Evolutionary conservation across 306 rosid genomes (phyloP).

Genomic region (Hippophae rhamnoides): DNA sequence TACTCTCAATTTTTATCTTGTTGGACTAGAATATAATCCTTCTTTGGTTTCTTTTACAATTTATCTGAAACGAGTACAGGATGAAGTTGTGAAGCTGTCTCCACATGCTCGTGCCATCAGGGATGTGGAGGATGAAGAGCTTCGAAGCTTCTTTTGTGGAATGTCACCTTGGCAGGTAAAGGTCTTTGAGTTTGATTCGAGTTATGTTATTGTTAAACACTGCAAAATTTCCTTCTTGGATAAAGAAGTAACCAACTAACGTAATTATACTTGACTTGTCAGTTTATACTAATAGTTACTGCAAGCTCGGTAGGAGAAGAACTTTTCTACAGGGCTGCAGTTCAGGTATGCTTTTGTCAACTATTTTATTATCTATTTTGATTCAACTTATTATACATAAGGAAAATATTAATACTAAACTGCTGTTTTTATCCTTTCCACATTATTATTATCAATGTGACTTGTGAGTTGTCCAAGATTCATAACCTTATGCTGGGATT

Average conservation of each 20-base stretch:
- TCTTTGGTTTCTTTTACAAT: background rate
- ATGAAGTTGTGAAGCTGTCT: slow-evolving; percentile 88
- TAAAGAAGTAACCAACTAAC: slow-evolving; percentile 14
- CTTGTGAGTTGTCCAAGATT: too few relatives aligned
- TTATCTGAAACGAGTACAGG: slow-evolving; percentile 35
- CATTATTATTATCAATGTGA: too few relatives aligned
- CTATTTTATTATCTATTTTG: background rate
- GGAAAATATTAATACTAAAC: too few relatives aligned
- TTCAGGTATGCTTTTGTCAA: slow-evolving; percentile 54
- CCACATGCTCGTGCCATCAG: slow-evolving; percentile 97
- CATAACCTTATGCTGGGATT: too few relatives aligned
- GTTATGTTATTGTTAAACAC: slow-evolving; percentile 1
- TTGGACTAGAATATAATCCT: too few relatives aligned
- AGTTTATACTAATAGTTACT: slow-evolving; percentile 86
- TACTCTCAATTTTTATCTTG: too few relatives aligned
- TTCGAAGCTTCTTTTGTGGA: slow-evolving; percentile 89
- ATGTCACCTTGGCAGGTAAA: slow-evolving; percentile 96
- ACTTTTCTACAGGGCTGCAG: slow-evolving; percentile 95
- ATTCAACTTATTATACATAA: background rate
- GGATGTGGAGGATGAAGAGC: slow-evolving; percentile 97
- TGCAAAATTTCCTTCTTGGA: slow-evolving; percentile 13
- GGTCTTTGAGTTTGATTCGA: slow-evolving; percentile 3
- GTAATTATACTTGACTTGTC: slow-evolving; percentile 13
- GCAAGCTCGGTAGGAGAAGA: slow-evolving; percentile 99
- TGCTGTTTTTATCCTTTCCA: too few relatives aligned